Conservation (phyloP, 108 stramenopile genomes). For the Nitzschia putrida region DNA sequence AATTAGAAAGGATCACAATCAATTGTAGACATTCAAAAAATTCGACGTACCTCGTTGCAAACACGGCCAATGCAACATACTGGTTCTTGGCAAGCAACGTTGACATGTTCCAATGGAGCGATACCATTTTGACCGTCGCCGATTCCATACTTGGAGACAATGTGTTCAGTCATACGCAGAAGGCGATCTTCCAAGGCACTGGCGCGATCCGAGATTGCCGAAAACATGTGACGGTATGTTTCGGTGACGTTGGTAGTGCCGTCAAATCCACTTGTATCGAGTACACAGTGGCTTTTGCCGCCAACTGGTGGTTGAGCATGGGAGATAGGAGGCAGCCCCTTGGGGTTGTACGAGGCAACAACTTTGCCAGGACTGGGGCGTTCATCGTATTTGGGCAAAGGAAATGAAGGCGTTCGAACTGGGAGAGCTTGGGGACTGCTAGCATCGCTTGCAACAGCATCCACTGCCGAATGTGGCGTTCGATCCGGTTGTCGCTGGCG, state of each 20-base stretch:
- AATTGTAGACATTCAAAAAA: background rate
- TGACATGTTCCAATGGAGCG: slow-evolving; percentile 76
- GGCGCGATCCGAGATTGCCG: slow-evolving; percentile 84
- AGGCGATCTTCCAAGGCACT: slow-evolving; percentile 75
- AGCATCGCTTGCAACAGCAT: background rate
- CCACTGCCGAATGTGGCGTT: background rate
- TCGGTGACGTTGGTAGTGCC: slow-evolving; percentile 40
- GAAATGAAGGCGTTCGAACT: background rate
- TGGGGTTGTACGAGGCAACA: slow-evolving; percentile 42
- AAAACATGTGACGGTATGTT: slow-evolving; percentile 92
- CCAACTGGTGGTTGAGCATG: background rate
- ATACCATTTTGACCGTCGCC: slow-evolving; percentile 26
- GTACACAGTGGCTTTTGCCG: slow-evolving; percentile 18
- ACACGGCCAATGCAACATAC: slow-evolving; percentile 89
- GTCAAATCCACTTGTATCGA: slow-evolving; percentile 17
- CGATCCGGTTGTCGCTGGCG: slow-evolving; percentile 12
- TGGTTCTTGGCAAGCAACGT: slow-evolving; percentile 83
- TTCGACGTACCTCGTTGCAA: slow-evolving; percentile 73
- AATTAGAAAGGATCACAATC: background rate
- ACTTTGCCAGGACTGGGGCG: slow-evolving; percentile 54
- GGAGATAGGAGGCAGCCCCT: slow-evolving; percentile 21
- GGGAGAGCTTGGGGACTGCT: slow-evolving; percentile 1
- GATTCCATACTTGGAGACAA: slow-evolving; percentile 54
- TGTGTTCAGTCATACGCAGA: slow-evolving; percentile 52
- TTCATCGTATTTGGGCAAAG: slow-evolving; percentile 51